A percentile compares a stretch with the other conserved stretches of the same genome.
Conservation (phyloP, 2,329 filamentous ascomycete species). For the Aotearoamyces nothofagi region DNA sequence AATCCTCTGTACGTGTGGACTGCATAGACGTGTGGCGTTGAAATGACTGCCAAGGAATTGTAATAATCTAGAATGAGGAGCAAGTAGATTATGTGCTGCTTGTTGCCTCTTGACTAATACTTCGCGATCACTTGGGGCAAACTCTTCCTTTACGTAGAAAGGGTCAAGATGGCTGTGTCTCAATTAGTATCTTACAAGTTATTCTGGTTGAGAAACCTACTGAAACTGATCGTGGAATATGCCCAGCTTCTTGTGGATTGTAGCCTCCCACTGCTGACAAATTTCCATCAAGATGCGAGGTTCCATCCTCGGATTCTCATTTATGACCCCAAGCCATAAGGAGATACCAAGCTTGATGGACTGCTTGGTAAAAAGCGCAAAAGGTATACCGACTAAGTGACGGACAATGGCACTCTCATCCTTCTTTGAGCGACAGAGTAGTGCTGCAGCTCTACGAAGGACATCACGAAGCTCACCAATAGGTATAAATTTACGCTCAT, state of each 20-base stretch:
- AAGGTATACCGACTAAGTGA: constrained; percentile 84
- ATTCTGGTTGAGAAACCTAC: constrained; percentile 23
- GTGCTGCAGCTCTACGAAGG: constrained; percentile 67
- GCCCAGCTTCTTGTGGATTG: constrained; percentile 61
- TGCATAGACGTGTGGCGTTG: constrained; percentile 79
- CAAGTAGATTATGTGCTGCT: constrained; percentile 64
- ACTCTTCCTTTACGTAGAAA: constrained; percentile 83
- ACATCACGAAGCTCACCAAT: constrained; percentile 66
- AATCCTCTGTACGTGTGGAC: constrained; percentile 62
- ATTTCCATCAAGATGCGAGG: constrained; percentile 76
- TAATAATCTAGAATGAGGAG: constrained; percentile 71
- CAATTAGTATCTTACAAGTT: background rate
- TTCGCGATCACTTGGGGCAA: constrained; percentile 76
- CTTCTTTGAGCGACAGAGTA: constrained; percentile 64
- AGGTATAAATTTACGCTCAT: constrained; percentile 52
- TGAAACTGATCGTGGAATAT: constrained; percentile 63
- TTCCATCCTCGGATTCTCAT: constrained; percentile 84
- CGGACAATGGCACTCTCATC: constrained; percentile 70
- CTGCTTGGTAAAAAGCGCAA: constrained; percentile 83
- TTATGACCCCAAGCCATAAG: constrained; percentile 91
- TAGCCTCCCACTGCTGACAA: constrained; percentile 79
- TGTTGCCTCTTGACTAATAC: constrained; percentile 62
- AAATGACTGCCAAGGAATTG: constrained; percentile 93
- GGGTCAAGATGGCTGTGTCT: constrained; percentile 55
- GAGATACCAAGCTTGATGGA: constrained; percentile 93